Conservation (phyloP, 352 stramenopile genomes). For the Thalassiosira exigua region DNA sequence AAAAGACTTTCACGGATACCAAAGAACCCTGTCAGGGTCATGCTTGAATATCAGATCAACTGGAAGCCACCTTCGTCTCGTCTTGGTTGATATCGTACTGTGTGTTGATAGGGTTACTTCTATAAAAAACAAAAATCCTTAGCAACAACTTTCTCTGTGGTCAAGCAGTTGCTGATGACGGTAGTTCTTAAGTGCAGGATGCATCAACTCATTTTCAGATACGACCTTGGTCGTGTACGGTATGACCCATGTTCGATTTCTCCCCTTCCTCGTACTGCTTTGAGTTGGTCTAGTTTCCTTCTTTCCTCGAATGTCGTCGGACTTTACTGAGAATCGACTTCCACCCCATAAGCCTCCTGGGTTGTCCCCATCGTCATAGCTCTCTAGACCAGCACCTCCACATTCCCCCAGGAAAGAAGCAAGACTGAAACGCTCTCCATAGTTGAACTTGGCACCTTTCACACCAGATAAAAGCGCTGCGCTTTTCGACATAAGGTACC, state of each 20-base stretch:
- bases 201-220: slow-evolving; percentile 6
- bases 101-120: too few species aligned
- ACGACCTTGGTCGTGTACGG: slow-evolving; percentile 22
- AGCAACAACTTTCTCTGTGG: too few species aligned
- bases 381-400: slow-evolving; percentile 16
- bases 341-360: slow-evolving; percentile 26
- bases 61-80: too few species aligned
- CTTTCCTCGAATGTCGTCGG: not conserved
- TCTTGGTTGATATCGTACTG: too few species aligned
- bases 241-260: slow-evolving; percentile 15
- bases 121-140: too few species aligned
- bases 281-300: slow-evolving; percentile 4
- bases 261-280: slow-evolving; percentile 3
- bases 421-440: not conserved
- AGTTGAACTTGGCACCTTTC: not conserved
- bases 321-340: not conserved
- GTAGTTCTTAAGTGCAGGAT: not conserved
- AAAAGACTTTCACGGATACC: too few species aligned
- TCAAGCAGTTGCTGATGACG: not conserved
- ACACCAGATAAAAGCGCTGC: slow-evolving; percentile 20
- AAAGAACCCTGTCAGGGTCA: too few species aligned
- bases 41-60: too few species aligned
- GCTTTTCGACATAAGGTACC: slow-evolving; percentile 34
- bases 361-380: slow-evolving; percentile 34
- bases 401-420: slow-evolving; percentile 30